Conservation (phyloP, 2,329 filamentous ascomycete genomes). For the Scedosporium aurantiacum region DNA sequence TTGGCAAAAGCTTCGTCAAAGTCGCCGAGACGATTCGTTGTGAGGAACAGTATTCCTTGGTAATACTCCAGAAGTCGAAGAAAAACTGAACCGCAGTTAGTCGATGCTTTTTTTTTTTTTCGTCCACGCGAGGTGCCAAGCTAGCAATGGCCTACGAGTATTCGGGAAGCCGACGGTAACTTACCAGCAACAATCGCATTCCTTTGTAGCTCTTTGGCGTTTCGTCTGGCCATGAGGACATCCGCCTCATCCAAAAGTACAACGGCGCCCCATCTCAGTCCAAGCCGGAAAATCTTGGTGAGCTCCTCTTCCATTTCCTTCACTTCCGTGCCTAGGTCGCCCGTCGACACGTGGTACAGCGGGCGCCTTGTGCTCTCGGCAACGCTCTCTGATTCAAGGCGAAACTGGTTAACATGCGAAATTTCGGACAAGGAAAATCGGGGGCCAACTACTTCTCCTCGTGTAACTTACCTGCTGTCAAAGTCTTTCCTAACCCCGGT, state of each 20-base stretch:
- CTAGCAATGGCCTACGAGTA: neutral
- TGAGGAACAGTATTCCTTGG: slow-evolving; percentile 25
- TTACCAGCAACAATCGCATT: slow-evolving; percentile 12
- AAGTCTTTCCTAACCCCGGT: slow-evolving; percentile 25
- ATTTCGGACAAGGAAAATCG: neutral
- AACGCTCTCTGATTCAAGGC: neutral
- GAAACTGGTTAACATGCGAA: neutral
- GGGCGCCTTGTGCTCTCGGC: neutral
- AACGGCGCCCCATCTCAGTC: slow-evolving; percentile 22
- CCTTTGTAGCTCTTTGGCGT: slow-evolving; percentile 13
- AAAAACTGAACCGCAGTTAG: slow-evolving; percentile 13
- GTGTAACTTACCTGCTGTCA: slow-evolving; percentile 23
- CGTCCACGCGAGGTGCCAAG: neutral
- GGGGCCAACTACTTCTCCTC: neutral
- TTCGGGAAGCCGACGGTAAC: neutral
- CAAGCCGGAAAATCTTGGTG: slow-evolving; percentile 14
- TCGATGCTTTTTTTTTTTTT: no score
- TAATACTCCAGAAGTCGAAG: slow-evolving; percentile 24
- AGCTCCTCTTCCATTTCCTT: neutral
- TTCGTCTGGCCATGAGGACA: slow-evolving; percentile 22
- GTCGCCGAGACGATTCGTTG: slow-evolving; percentile 27
- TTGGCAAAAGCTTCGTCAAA: slow-evolving; percentile 31
- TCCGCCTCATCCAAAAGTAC: slow-evolving; percentile 27
- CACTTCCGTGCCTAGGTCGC: neutral
- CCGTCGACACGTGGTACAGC: neutral